Percentiles rank a stretch among this genome's conserved stretches.
Conservation (phyloP, 148 eudicot species). For the Pouteria glomerata region DNA sequence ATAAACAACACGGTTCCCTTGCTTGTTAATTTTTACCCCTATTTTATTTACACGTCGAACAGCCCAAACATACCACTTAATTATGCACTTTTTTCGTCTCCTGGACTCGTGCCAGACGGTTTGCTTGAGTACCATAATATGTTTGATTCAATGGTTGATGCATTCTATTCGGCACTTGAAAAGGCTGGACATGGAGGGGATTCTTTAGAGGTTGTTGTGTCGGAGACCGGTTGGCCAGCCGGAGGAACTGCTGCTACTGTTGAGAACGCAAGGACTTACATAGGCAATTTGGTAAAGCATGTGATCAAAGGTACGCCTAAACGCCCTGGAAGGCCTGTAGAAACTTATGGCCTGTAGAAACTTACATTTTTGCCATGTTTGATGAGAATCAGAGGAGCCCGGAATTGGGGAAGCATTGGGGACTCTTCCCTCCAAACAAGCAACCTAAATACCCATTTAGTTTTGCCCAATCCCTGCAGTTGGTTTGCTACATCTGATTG, state of each 20-base stretch:
- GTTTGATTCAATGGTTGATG: slow-evolving; percentile 35
- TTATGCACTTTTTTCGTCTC: slow-evolving; percentile 13
- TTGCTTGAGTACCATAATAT: not conserved
- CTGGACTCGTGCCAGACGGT: not conserved
- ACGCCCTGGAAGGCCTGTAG: slow-evolving; percentile 35
- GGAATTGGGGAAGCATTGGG: slow-evolving; percentile 49
- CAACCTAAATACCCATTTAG: slow-evolving; percentile 32
- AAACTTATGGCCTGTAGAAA: slow-evolving; percentile 43
- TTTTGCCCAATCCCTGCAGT: slow-evolving; percentile 16
- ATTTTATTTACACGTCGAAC: slow-evolving; percentile 5
- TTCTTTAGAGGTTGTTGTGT: slow-evolving; percentile 34
- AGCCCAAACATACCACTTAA: not conserved
- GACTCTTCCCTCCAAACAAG: slow-evolving; percentile 33
- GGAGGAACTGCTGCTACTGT: slow-evolving; percentile 32
- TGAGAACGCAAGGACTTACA: slow-evolving; percentile 37
- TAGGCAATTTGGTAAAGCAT: slow-evolving; percentile 34
- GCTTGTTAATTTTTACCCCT: slow-evolving; percentile 11
- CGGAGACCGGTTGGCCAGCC: slow-evolving; percentile 65
- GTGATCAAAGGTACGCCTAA: slow-evolving; percentile 42
- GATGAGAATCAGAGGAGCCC: slow-evolving; percentile 47
- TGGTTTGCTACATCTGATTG: no score
- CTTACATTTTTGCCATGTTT: slow-evolving; percentile 47
- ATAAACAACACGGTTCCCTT: slow-evolving; percentile 5
- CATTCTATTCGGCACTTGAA: slow-evolving; percentile 35
- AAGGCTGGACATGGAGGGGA: slow-evolving; percentile 27